Evolutionary conservation across 78 protist genomes (phyloP), one percentile per base, ranked within the genome.

Genomic region (Speleostelium caveatum): DNA sequence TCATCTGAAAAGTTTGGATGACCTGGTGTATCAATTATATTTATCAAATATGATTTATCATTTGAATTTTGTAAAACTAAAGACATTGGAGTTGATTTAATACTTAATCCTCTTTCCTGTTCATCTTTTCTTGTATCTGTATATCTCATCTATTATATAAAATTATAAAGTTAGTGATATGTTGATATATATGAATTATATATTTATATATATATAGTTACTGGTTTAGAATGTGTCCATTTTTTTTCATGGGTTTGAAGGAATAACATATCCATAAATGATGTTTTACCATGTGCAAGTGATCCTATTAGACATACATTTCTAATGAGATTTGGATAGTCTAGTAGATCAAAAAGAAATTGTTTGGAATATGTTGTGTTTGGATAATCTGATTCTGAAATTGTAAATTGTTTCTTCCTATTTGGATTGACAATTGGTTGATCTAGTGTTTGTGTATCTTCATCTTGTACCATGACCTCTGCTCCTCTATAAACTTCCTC

Each of bases 21-120:
- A 4, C 99, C 99, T 21, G 99, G 99, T 4, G 99, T 98, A 96
- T 99, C 99, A 56, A 99, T 63, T 19, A 98, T n/a, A 95, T 99
- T 95, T 45, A 98, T 41, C 22, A 97, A 74, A 78, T 95, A 97
- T 8, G 86, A 60, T 68, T 97, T 97, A 24, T 90, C 99, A 2
- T 49, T 74, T 62, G 73, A 22, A 35, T 93, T 73, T 30, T 87
- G 98, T 72, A 99, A 39, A 24, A 99, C 60, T 14, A 98, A 86
- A 8, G 98, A 86, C 93, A 98, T 90, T 16, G 99, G 99, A 17
- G 80, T 61, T 7, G 97, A 22, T 78, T 99, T 98, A 65, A 99
- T 95, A 38, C 94, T 58, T 32, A 99, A 19, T 7, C 87, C 94
- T 21, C 99, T 74, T 42, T 83, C 86, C 62, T 97, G 99, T 89